A percentile compares a stretch with the other conserved stretches of the same genome.
Conservation (phyloP, 768 basidiomycete species). For the Tephrocybe sp. region DNA sequence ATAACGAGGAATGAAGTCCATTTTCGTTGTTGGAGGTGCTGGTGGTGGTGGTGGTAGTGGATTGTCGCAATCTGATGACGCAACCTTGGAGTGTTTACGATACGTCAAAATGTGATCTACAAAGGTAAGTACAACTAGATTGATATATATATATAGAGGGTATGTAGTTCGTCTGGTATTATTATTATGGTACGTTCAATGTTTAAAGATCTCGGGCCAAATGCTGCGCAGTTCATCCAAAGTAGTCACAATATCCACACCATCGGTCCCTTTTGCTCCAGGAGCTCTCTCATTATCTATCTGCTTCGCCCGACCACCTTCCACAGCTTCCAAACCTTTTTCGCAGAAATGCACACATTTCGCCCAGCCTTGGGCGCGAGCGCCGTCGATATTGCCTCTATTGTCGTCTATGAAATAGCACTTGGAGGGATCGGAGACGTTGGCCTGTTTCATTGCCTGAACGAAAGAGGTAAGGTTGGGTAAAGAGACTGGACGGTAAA, state of each 20-base stretch:
- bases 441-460: slow-evolving; percentile 68
- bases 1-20: slow-evolving; percentile 71
- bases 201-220: slow-evolving; percentile 76
- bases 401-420: slow-evolving; percentile 85
- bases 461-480: too few relatives aligned
- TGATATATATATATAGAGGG: slow-evolving; percentile 7
- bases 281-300: slow-evolving; percentile 39
- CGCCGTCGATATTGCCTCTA: slow-evolving; percentile 65
- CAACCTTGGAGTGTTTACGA: too few relatives aligned
- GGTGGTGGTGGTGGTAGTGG: background rate
- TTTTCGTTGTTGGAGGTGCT: slow-evolving; percentile 22
- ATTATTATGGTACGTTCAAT: slow-evolving; percentile 9
- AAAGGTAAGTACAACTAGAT: background rate
- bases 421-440: slow-evolving; percentile 61
- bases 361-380: slow-evolving; percentile 66
- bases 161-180: slow-evolving; percentile 12
- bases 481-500: too few relatives aligned
- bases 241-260: slow-evolving; percentile 50
- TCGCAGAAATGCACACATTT: slow-evolving; percentile 79
- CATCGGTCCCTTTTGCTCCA: slow-evolving; percentile 36
- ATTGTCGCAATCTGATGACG: background rate
- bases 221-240: slow-evolving; percentile 68
- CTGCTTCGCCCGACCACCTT: slow-evolving; percentile 58
- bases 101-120: background rate
- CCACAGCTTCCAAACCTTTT: slow-evolving; percentile 57